phyloP scores from a whole-genome alignment of 2,329 filamentous ascomycete genomes.

The Pseudopithomyces maydicus region DNA sequence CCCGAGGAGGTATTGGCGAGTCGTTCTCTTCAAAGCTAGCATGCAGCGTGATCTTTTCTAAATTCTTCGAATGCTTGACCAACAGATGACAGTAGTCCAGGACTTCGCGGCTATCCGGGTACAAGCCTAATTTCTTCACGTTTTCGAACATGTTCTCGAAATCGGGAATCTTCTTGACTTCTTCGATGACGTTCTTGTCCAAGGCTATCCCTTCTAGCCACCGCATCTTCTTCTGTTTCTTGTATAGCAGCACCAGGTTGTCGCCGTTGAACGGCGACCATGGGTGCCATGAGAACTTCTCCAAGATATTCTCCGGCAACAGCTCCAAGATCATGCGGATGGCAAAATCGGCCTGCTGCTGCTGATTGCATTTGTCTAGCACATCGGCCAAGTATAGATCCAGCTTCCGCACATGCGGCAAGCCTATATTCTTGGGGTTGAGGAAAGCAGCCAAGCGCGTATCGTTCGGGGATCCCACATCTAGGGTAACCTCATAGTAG shows the following conservation, averaged over 20 bases:
- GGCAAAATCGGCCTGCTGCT: conserved; percentile 53
- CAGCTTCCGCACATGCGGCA: conserved; percentile 52
- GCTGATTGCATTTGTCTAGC: conserved; percentile 50
- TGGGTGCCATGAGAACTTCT: conserved; percentile 58
- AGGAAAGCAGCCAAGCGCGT: conserved; percentile 52
- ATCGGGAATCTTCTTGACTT: conserved; percentile 49
- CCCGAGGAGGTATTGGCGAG: conserved; percentile 40
- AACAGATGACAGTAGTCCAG: conserved; percentile 51
- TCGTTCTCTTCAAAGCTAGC: conserved; percentile 51
- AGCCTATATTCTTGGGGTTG: conserved; percentile 53
- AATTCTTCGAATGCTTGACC: conserved; percentile 46
- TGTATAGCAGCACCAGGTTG: conserved; percentile 54
- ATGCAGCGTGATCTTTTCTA: conserved; percentile 55
- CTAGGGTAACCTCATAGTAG: conserved; percentile 54
- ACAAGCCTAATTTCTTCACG: conserved; percentile 52
- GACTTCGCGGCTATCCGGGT: conserved; percentile 52
- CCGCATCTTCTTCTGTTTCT: conserved; percentile 55
- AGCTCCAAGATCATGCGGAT: conserved; percentile 56
- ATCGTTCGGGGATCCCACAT: conserved; percentile 52
- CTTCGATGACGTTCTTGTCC: conserved; percentile 47
- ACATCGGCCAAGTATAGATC: conserved; percentile 53
- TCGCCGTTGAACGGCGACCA: conserved; percentile 55
- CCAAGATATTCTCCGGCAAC: conserved; percentile 54
- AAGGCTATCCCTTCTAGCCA: conserved; percentile 55
- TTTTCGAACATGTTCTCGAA: conserved; percentile 49